Percentiles rank a stretch among this genome's conserved stretches.
phyloP scores from a whole-genome alignment of 257 asterid genomes.

The Primulina tabacum region DNA sequence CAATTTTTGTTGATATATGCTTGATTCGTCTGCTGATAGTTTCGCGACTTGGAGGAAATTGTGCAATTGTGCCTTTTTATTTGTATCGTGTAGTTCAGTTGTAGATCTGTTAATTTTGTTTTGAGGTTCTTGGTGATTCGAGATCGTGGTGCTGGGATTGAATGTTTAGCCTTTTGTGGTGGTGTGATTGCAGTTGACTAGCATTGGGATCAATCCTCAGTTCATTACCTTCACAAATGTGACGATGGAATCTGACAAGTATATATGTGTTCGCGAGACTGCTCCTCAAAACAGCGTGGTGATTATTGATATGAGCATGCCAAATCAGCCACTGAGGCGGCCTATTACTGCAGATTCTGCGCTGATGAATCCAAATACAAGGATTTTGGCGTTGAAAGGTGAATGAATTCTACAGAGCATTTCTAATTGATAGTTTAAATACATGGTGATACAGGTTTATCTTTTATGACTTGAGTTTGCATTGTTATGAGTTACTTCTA shows the following conservation, averaged over 20 bases:
- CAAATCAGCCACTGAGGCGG: conserved; percentile 63
- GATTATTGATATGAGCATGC: conserved; percentile 63
- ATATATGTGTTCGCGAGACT: conserved; percentile 67
- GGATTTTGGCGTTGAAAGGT: conserved; percentile 79
- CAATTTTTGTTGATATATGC: conserved; percentile 22
- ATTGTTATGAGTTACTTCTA: neutral
- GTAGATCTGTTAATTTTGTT: conserved; percentile 32
- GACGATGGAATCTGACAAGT: conserved; percentile 72
- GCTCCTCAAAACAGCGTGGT: conserved; percentile 64
- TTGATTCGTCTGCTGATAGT: conserved; percentile 21
- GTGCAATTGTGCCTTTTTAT: conserved; percentile 2
- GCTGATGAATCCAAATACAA: conserved; percentile 59
- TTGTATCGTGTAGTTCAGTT: conserved; percentile 5
- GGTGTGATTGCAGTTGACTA: conserved; percentile 48
- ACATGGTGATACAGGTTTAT: neutral
- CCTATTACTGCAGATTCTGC: conserved; percentile 75
- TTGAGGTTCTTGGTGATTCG: conserved; percentile 25
- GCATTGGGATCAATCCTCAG: conserved; percentile 63
- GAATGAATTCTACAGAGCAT: conserved; percentile 17
- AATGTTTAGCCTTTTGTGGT: conserved; percentile 23
- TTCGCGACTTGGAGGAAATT: conserved; percentile 17
- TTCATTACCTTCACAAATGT: conserved; percentile 66
- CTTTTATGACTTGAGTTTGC: neutral
- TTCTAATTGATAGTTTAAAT: neutral
- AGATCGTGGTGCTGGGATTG: conserved; percentile 7